Evolutionary conservation across 176 grass and related monocot genomes (phyloP).

Genomic region (Musa acuminata): DNA sequence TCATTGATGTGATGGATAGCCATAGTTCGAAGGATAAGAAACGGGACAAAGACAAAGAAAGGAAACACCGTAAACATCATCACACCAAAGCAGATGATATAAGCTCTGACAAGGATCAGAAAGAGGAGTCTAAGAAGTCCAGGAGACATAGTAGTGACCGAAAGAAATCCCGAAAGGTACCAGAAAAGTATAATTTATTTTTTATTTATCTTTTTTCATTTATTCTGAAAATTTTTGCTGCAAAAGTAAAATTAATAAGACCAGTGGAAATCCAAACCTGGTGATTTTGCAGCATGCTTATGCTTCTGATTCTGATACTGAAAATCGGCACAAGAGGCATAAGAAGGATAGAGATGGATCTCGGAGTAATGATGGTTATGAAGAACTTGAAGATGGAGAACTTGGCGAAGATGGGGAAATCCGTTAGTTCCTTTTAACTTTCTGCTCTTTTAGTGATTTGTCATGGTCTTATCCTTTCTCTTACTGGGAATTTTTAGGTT

Average conservation of each 20-base stretch:
- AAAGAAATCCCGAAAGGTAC: slow-evolving; percentile 94
- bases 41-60: slow-evolving; percentile 85
- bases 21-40: slow-evolving; percentile 68
- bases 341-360: slow-evolving; percentile 77
- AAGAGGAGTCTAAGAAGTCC: slow-evolving; percentile 71
- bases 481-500: not conserved
- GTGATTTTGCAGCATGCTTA: slow-evolving; percentile 56
- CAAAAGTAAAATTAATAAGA: not conserved
- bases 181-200: not conserved
- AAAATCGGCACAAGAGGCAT: slow-evolving; percentile 69
- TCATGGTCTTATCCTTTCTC: not conserved
- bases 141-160: slow-evolving; percentile 67
- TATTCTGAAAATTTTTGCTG: not conserved
- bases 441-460: slow-evolving; percentile 27
- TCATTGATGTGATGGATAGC: slow-evolving; percentile 42
- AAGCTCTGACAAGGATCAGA: slow-evolving; percentile 75
- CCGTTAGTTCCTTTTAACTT: slow-evolving; percentile 40
- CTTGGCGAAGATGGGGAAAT: slow-evolving; percentile 87
- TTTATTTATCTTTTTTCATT: too few species aligned
- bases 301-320: slow-evolving; percentile 75
- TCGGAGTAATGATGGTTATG: slow-evolving; percentile 46
- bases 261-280: slow-evolving; percentile 14
- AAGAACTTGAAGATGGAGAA: slow-evolving; percentile 97
- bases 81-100: slow-evolving; percentile 50
- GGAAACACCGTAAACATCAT: slow-evolving; percentile 86